phyloP scores from a whole-genome alignment of 805 yeast genomes.

The Barnettozyma sucrosica region DNA sequence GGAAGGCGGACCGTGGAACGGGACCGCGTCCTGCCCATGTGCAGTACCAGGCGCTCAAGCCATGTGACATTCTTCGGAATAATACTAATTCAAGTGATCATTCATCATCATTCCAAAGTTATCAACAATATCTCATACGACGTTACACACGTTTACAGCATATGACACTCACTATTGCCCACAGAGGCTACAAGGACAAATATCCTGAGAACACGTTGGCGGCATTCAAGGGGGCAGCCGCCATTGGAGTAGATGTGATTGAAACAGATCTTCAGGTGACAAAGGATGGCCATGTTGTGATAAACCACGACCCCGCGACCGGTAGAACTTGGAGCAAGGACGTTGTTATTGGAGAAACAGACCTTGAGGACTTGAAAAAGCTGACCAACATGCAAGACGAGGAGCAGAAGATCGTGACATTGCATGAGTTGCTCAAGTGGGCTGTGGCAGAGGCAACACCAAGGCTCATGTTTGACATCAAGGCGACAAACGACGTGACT shows the following conservation, averaged over 20 bases:
- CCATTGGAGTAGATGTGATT: constrained; percentile 37
- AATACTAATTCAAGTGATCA: too few relatives aligned
- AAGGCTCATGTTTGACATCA: constrained; percentile 46
- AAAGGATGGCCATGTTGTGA: constrained; percentile 45
- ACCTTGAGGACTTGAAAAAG: constrained; percentile 31
- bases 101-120: too few relatives aligned
- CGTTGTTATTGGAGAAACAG: constrained; percentile 32
- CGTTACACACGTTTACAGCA: too few relatives aligned
- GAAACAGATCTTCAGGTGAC: constrained; percentile 53
- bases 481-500: constrained; percentile 39
- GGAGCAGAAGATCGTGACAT: constrained; percentile 35
- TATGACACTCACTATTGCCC: constrained; percentile 3
- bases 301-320: constrained; percentile 48
- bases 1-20: too few relatives aligned
- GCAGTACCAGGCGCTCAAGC: too few relatives aligned
- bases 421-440: constrained; percentile 37
- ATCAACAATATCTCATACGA: too few relatives aligned
- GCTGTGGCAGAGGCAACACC: constrained; percentile 23
- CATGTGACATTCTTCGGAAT: too few relatives aligned
- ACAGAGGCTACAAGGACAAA: constrained; percentile 26
- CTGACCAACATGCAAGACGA: constrained; percentile 31
- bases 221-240: constrained; percentile 43
- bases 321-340: constrained; percentile 42
- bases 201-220: constrained; percentile 42
- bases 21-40: too few relatives aligned